A percentile compares a stretch with the other conserved stretches of the same genome.
phyloP scores from a whole-genome alignment of 2,329 filamentous ascomycete species.

The Coleophoma crateriformis region DNA sequence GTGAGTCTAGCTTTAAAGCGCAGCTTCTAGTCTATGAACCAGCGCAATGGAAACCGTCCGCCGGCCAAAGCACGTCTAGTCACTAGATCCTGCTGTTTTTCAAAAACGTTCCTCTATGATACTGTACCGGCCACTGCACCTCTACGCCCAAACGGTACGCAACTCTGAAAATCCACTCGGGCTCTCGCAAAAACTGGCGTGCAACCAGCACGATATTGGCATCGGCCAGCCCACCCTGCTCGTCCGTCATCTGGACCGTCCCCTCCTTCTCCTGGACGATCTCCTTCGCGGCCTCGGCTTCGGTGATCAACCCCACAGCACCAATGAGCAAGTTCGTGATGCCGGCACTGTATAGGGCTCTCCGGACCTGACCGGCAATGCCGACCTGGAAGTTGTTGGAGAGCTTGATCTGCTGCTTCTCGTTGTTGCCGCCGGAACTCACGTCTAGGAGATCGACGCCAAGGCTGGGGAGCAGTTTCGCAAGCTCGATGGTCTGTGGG shows the following conservation, averaged over 20 bases:
- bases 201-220: constrained; percentile 66
- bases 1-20: too few relatives aligned
- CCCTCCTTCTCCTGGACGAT: constrained; percentile 6
- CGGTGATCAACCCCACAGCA: constrained; percentile 67
- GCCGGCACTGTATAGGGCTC: constrained; percentile 48
- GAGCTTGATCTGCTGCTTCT: constrained; percentile 48
- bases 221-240: constrained; percentile 6
- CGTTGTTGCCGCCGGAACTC: constrained; percentile 67
- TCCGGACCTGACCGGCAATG: constrained; percentile 65
- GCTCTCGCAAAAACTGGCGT: constrained; percentile 73
- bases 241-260: not conserved
- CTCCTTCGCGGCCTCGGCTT: constrained; percentile 34
- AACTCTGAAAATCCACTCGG: constrained; percentile 65
- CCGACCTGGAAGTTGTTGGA: constrained; percentile 67
- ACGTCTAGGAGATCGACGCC: constrained; percentile 86
- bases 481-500: constrained; percentile 46
- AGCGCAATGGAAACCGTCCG: not conserved
- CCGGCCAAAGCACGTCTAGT: not conserved
- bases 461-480: constrained; percentile 60
- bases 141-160: constrained; percentile 68
- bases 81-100: constrained; percentile 19
- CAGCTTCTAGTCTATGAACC: not conserved
- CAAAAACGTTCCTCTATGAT: constrained; percentile 14
- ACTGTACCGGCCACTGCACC: constrained; percentile 53
- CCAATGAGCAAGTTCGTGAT: constrained; percentile 56